Evolutionary conservation across 768 basidiomycete genomes (phyloP), one percentile per base, ranked within the genome.

Genomic region (Serpula lacrymans): DNA sequence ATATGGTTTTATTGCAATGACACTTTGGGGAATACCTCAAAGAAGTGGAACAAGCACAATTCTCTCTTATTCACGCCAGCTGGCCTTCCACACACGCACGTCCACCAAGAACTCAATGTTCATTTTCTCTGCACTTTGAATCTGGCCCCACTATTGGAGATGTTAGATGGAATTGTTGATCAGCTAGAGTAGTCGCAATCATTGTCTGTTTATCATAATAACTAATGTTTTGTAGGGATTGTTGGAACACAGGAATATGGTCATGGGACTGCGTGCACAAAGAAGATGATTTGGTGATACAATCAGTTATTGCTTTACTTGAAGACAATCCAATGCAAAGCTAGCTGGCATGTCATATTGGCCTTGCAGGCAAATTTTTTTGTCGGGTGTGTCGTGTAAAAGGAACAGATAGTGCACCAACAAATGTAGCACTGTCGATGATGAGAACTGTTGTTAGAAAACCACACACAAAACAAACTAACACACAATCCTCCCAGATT

Each of bases 1-100:
- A 35, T 72, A 0, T 70, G 68, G 65, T 27, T 68, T 0, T 72
- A 72, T 45, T 70, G 70, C 41, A 69, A 73, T 32, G 66, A 73
- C 37, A 70, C 67, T 0, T 72, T 68, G 0, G 72, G 71, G 0
- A 73, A 73, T 43, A 24, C 48, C 0, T 73, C 69, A 0, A 75
- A 75, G 45, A 70, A 70, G 43, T 73, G 71, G 70, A 74, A 73
- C 42, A 58, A 67, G 37, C 71, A 72, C 37, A 69, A 72, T 42
- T 58, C 50, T 4, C 63, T 67, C 32, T 53, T 71, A 0, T 63
- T 70, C 30, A 65, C 60, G 0, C 45, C 54, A 1, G 68, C 68
- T 8, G 68, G 69, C 1, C 56, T 72, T 1, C 67, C 66, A 0
- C 58, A 51, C 0, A 41, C 42, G 6, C 33, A 62, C 2, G 37